A percentile compares a stretch with the other conserved stretches of the same genome.
Evolutionary conservation across 2,329 filamentous ascomycete species (phyloP).

Genomic region (Fusarium sp.): DNA sequence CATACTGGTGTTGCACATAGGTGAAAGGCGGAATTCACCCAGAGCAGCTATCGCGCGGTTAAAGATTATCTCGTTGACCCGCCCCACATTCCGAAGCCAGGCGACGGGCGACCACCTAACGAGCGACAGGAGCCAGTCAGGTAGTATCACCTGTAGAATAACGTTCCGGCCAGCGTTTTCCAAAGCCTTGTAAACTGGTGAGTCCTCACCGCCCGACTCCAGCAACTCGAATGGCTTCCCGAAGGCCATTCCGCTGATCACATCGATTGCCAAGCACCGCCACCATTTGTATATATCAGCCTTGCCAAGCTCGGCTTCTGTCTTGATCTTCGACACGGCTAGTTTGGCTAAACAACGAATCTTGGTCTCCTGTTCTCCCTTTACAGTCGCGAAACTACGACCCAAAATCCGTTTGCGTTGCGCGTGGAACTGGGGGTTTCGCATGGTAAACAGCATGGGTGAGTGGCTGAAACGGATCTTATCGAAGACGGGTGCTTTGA

Average conservation of each 20-base stretch:
- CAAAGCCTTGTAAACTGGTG: constrained; percentile 3
- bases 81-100: constrained; percentile 1
- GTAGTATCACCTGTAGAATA: constrained; percentile 9
- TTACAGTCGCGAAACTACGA: background rate
- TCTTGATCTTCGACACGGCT: constrained; percentile 5
- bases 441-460: constrained; percentile 12
- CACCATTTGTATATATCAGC: constrained; percentile 28
- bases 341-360: background rate
- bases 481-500: constrained; percentile 18
- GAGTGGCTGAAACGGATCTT: constrained; percentile 23
- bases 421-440: constrained; percentile 13
- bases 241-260: constrained; percentile 17
- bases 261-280: constrained; percentile 17
- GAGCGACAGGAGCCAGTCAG: background rate
- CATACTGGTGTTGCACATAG: constrained; percentile 2
- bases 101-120: constrained; percentile 9
- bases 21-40: background rate
- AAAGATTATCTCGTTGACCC: constrained; percentile 15
- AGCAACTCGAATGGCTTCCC: constrained; percentile 10
- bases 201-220: background rate
- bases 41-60: background rate
- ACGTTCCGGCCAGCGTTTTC: background rate
- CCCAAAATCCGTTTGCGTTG: constrained; percentile 9
- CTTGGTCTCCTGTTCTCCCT: background rate
- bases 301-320: background rate